Percentiles rank a stretch among this genome's conserved stretches.
Conservation (phyloP, 768 basidiomycete species). For the Psilocybe tampanensis region DNA sequence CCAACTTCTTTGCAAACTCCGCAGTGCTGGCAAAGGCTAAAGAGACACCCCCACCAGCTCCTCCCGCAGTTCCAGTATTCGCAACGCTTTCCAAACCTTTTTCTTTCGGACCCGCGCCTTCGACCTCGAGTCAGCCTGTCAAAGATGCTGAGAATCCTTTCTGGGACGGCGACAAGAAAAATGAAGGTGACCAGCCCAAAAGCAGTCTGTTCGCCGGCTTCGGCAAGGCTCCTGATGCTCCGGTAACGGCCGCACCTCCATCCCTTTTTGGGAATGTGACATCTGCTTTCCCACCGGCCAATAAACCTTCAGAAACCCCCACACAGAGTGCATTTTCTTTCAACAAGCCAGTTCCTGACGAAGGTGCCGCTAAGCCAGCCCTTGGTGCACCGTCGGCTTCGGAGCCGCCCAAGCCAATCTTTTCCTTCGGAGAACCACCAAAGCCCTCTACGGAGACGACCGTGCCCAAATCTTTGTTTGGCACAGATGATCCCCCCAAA, state of each 20-base stretch:
- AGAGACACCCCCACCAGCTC: slow-evolving; percentile 18
- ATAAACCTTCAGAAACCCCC: slow-evolving; percentile 4
- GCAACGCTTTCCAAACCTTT: slow-evolving; percentile 6
- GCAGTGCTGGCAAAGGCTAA: slow-evolving; percentile 10
- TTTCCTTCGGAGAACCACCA: slow-evolving; percentile 17
- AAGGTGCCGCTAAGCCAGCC: neutral
- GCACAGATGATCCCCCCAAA: slow-evolving; percentile 15
- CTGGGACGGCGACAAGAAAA: slow-evolving; percentile 42
- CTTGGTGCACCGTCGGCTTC: slow-evolving; percentile 14
- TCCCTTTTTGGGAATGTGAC: slow-evolving; percentile 4
- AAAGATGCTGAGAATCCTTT: slow-evolving; percentile 45
- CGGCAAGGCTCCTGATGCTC: slow-evolving; percentile 5
- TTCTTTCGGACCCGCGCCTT: slow-evolving; percentile 10
- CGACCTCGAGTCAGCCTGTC: slow-evolving; percentile 27
- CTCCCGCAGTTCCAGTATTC: slow-evolving; percentile 22
- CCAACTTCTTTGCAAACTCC: slow-evolving; percentile 15
- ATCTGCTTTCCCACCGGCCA: slow-evolving; percentile 7
- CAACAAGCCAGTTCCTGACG: slow-evolving; percentile 15
- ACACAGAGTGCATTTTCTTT: slow-evolving; percentile 18
- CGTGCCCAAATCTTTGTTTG: slow-evolving; percentile 22
- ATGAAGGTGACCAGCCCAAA: slow-evolving; percentile 8
- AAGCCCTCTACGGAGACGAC: slow-evolving; percentile 10
- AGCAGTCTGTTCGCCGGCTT: slow-evolving; percentile 10
- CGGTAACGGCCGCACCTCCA: neutral
- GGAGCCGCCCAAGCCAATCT: slow-evolving; percentile 10